Evolutionary conservation across 345 rosid genomes (phyloP), one percentile per base, ranked within the genome.

Genomic region (Brassica nigra): DNA sequence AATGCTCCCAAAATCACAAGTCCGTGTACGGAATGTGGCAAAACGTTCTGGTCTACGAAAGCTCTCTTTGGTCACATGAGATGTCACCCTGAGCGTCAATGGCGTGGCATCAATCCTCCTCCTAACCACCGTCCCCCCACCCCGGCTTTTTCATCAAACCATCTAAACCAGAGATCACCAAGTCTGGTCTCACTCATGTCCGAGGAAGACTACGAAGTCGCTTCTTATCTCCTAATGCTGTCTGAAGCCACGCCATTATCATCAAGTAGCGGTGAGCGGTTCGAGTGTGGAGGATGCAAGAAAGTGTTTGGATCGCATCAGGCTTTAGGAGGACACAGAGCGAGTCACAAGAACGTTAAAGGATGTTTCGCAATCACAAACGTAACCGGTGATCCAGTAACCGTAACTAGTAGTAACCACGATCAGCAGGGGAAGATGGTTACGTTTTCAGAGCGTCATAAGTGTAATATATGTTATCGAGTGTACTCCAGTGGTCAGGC

Each of bases 21-120:
- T n/a, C 93, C 97, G 2, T 96, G 99, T 44, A 92, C 83, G 3
- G 98, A 96, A 84, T 96, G 99, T 66, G 97, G 98, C 29, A 93
- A 88, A 88, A 82, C 78, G 83, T 96, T 96, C 71, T 89, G 92
- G 92, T 96, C 99, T 0, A 83, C 85, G 87, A 95, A 96, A 83
- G 99, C 98, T 6, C 87, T 96, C 27, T 93, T 91, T 5, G 98
- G 99, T 27, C 99, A 93, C 83, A 93, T 88, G 97, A 84, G 98
- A 76, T 96, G 97, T 84, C 99, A 96, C 78, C 97, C 97, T 57
- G 97, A 86, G 84, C 91, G 97, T 61, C 88, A 91, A 80, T 89
- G 97, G 93, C 83, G 97, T 27, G 88, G 94, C 70, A 91, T 89
- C 54, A 88, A 88, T 68, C 93, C 96, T 28, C 95, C 93, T n/a